Evolutionary conservation across 2,329 filamentous ascomycete species (phyloP), one percentile per base, ranked within the genome.

Genomic region (Drechmeria coniospora): DNA sequence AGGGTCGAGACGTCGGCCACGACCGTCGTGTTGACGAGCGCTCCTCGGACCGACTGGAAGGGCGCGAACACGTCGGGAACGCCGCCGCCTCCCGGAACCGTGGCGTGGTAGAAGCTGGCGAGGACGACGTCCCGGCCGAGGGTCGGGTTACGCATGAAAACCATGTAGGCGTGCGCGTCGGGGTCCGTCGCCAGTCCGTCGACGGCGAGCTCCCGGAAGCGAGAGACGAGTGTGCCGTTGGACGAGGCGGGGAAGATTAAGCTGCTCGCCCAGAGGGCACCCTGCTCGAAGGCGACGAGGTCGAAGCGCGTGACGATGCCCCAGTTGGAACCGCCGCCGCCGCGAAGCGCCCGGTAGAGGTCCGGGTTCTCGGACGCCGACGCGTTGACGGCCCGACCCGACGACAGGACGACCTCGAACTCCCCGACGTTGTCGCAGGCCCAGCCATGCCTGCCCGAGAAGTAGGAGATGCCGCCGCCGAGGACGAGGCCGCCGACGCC

Each of bases 341-440:
- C 65, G 21, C 56, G 52, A 1, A 72, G 51, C 2, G 66, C 69
- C 63, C 65, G 72, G 46, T 64, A 72, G 2, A 74, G 50, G 30
- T 72, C 66, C 0, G 51, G 32, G 18, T 70, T 19, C 53, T 13
- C 58, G 36, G 3, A 46, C 43, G 4, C n/a, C n/a, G n/a, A n/a
- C n/a, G n/a, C n/a, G n/a, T n/a, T n/a, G n/a, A n/a, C n/a, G n/a
- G n/a, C n/a, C n/a, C n/a, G n/a, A 17, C 21, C 2, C 3, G 21
- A 13, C 12, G 29, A 22, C 4, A 19, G 25, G 25, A 32, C 28
- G 12, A 42, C 28, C 25, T 40, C 34, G 29, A 30, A 40, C 14
- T 28, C 23, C 17, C 29, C 20, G 21, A 47, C 32, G 26, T 41
- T 40, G 27, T 43, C 41, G 16, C 42, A 41, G 0, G 40, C 37